Conservation (phyloP, 2,329 filamentous ascomycete species). For the Salinomyces thailandicus region DNA sequence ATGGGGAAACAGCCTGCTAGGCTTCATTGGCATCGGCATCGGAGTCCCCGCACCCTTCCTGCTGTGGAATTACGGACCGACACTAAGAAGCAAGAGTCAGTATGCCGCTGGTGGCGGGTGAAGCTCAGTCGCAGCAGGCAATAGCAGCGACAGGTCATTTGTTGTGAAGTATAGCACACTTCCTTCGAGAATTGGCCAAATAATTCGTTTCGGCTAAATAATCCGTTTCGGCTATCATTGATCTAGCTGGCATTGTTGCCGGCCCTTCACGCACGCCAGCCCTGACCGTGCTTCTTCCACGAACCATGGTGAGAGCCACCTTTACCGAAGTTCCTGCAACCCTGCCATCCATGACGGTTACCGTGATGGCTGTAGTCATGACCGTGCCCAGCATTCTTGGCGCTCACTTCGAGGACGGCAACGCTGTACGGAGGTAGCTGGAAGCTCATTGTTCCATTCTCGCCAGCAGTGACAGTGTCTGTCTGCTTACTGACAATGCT, state of each 20-base stretch:
- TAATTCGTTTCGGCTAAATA: too few species aligned
- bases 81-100: conserved; percentile 17
- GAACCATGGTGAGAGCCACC: not conserved
- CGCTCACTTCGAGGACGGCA: conserved; percentile 39
- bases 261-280: conserved; percentile 1
- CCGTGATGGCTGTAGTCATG: conserved; percentile 6
- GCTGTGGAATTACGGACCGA: conserved; percentile 29
- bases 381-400: conserved; percentile 4
- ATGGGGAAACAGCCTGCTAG: conserved; percentile 44
- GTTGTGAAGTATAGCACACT: too few species aligned
- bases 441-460: conserved; percentile 42
- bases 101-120: conserved; percentile 15
- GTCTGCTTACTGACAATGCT: conserved; percentile 41
- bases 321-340: conserved; percentile 3
- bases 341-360: conserved; percentile 10
- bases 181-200: too few species aligned
- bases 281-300: not conserved
- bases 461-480: conserved; percentile 31
- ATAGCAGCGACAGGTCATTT: too few species aligned
- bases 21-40: conserved; percentile 42
- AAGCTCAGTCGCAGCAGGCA: too few species aligned
- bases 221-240: too few species aligned
- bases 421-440: conserved; percentile 46
- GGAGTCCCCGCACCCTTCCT: conserved; percentile 38
- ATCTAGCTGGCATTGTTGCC: too few species aligned